phyloP scores from a whole-genome alignment of 208 protist genomes.

The Acanthamoeba rhysodes region DNA sequence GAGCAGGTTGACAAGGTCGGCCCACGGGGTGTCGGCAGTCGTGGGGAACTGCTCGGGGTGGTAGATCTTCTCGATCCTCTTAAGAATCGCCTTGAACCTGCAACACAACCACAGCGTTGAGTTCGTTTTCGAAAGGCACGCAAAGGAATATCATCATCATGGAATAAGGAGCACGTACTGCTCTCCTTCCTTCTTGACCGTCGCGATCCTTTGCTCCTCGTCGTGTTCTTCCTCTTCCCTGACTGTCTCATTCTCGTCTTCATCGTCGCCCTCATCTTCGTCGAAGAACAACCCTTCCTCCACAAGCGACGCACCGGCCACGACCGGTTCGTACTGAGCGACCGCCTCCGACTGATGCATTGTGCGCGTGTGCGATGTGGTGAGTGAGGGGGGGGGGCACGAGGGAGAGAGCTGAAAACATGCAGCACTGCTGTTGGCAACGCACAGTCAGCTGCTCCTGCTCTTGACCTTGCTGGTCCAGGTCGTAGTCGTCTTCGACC shows the following conservation, averaged over 20 bases:
- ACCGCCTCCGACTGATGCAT: too few species aligned
- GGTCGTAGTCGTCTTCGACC: neutral
- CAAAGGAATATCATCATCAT: neutral
- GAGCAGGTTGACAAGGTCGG: constrained; percentile 29
- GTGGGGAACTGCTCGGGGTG: constrained; percentile 12
- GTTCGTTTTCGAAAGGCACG: neutral
- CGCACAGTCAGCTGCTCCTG: too few species aligned
- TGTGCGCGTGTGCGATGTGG: too few species aligned
- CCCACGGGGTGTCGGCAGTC: neutral
- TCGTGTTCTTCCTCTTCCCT: neutral
- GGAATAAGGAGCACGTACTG: neutral
- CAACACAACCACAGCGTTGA: neutral
- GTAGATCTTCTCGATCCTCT: constrained; percentile 43
- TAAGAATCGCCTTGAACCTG: constrained; percentile 12
- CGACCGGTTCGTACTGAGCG: too few species aligned
- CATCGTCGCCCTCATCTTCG: neutral
- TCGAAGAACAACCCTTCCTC: neutral
- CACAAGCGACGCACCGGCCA: too few species aligned
- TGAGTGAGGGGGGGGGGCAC: too few species aligned
- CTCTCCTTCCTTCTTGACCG: neutral
- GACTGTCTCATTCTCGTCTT: neutral
- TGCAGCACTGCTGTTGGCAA: neutral
- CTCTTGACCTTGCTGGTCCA: neutral
- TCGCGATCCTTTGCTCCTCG: neutral
- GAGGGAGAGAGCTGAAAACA: too few species aligned